phyloP scores from a whole-genome alignment of 371 early-diverging fungal species.

The Gilbertella persicaria region DNA sequence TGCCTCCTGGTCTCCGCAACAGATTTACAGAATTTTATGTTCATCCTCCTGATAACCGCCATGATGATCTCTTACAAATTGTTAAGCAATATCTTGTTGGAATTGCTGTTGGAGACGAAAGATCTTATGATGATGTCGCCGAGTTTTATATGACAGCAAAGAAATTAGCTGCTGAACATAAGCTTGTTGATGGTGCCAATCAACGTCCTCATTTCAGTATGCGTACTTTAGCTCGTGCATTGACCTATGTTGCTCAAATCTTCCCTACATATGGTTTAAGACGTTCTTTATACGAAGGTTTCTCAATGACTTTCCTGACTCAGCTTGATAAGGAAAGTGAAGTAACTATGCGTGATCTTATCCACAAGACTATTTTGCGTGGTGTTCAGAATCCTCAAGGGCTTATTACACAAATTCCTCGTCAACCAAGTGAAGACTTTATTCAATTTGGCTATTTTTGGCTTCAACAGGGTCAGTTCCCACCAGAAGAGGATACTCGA shows the following conservation, averaged over 20 bases:
- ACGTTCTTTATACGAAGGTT: conserved; percentile 90
- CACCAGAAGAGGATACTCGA: conserved; percentile 48
- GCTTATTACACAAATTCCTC: conserved; percentile 67
- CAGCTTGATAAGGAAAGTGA: conserved; percentile 82
- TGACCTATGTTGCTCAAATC: conserved; percentile 81
- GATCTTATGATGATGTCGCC: conserved; percentile 73
- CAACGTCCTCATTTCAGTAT: conserved; percentile 92
- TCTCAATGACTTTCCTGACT: conserved; percentile 94
- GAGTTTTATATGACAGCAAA: conserved; percentile 87
- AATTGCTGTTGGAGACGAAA: conserved; percentile 63
- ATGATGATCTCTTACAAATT: conserved; percentile 83
- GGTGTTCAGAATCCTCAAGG: conserved; percentile 64
- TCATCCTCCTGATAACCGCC: conserved; percentile 84
- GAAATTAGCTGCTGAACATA: conserved; percentile 66
- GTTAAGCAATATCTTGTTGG: conserved; percentile 75
- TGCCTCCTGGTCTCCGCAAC: conserved; percentile 89
- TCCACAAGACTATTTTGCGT: conserved; percentile 67
- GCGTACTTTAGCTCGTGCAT: conserved; percentile 91
- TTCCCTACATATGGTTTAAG: conserved; percentile 75
- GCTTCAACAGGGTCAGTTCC: conserved; percentile 73
- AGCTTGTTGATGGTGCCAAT: conserved; percentile 89
- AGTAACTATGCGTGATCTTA: conserved; percentile 55
- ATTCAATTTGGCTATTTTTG: conserved; percentile 87
- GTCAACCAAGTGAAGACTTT: conserved; percentile 63
- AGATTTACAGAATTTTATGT: conserved; percentile 96